These are phyloP conservation scores for Curvularia spicifera DNA, from an alignment of 2,329 filamentous ascomycete species.

Conservation along the genomic window DNA sequence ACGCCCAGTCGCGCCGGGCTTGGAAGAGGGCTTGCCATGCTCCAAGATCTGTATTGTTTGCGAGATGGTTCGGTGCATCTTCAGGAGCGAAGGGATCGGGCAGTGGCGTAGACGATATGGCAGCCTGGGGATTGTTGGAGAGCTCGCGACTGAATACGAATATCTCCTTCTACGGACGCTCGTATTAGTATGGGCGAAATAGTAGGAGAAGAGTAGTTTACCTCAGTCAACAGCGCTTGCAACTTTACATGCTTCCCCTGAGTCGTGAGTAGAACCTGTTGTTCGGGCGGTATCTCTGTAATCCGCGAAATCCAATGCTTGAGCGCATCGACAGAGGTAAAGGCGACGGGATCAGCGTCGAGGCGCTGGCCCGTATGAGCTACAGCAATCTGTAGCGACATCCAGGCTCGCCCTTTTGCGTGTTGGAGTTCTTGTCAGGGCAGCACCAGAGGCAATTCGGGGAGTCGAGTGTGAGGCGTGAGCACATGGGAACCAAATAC, in stretches of 20 bases:
- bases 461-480: constrained; percentile 22
- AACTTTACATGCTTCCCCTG: constrained; percentile 84
- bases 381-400: constrained; percentile 89
- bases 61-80: constrained; percentile 77
- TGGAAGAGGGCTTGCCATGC: constrained; percentile 91
- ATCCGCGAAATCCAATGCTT: constrained; percentile 79
- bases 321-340: constrained; percentile 82
- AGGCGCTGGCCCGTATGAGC: constrained; percentile 91
- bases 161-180: constrained; percentile 73
- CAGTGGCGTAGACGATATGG: constrained; percentile 60
- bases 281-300: constrained; percentile 74
- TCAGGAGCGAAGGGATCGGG: constrained; percentile 65
- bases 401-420: constrained; percentile 56
- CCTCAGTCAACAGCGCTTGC: constrained; percentile 81
- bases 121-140: constrained; percentile 53
- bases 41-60: constrained; percentile 77
- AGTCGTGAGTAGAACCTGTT: constrained; percentile 86
- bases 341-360: constrained; percentile 75
- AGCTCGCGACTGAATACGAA: constrained; percentile 85
- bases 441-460: constrained; percentile 22
- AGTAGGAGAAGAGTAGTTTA: constrained; percentile 47
- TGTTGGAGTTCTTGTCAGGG: constrained; percentile 25
- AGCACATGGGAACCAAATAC: constrained; percentile 30
- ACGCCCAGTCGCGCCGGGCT: constrained; percentile 79
- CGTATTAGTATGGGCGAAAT: constrained; percentile 14